Conservation (phyloP, 2,329 filamentous ascomycete species). For the Rhexocercosporidium sp. region DNA sequence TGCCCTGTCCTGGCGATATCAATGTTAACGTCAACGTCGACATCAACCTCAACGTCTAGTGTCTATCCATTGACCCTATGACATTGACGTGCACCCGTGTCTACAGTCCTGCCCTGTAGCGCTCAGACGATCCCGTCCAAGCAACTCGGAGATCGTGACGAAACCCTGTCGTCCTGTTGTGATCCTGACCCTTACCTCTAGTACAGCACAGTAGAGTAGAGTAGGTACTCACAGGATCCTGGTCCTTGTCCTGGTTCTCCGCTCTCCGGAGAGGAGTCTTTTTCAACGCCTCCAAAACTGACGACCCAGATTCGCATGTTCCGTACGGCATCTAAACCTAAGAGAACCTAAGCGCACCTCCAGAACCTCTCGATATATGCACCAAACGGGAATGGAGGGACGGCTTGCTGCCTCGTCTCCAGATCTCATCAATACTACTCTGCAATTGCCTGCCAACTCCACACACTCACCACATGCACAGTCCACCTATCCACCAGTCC, state of each 20-base stretch:
- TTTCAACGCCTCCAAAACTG: neutral
- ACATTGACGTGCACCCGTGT: no score
- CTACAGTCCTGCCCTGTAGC: neutral
- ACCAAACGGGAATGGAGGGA: neutral
- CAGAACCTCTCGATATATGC: neutral
- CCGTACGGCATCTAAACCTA: neutral
- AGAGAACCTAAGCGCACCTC: neutral
- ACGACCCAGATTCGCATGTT: neutral
- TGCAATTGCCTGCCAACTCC: conserved; percentile 2
- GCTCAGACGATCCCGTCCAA: conserved; percentile 18
- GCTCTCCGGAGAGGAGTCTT: neutral
- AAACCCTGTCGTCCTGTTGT: conserved; percentile 1
- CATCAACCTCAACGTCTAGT: no score
- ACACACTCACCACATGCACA: neutral
- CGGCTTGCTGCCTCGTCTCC: conserved; percentile 15
- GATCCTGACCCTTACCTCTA: no score
- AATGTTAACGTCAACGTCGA: no score
- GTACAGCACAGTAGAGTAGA: no score
- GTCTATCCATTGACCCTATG: no score
- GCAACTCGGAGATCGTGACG: conserved; percentile 20
- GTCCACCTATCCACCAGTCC: neutral
- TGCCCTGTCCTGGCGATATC: neutral
- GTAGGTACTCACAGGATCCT: no score
- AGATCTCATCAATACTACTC: conserved; percentile 17
- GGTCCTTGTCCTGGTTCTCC: neutral